Evolutionary conservation across 1,284 basidiomycete species (phyloP).

Genomic region (Xanthoconium separans): DNA sequence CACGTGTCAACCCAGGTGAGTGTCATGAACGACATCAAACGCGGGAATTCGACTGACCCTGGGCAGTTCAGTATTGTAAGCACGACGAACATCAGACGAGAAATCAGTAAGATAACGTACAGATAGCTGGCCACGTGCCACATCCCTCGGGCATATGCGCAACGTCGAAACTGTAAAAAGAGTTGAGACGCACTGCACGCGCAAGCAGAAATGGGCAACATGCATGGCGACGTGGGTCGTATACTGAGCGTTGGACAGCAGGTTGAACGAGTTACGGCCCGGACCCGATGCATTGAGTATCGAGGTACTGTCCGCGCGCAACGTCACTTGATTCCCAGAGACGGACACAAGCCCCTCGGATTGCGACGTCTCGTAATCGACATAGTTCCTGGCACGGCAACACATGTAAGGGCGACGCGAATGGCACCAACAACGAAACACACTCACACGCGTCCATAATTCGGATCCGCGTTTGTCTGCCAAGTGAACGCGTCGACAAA

Average conservation of each 20-base stretch:
- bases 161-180: conserved; percentile 32
- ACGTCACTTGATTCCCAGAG: conserved; percentile 12
- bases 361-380: conserved; percentile 11
- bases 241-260: conserved; percentile 32
- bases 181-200: background rate
- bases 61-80: background rate
- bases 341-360: conserved; percentile 16
- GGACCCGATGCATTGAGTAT: conserved; percentile 26
- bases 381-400: conserved; percentile 13
- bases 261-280: conserved; percentile 37
- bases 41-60: conserved; percentile 22
- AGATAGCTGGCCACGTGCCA: conserved; percentile 39
- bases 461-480: conserved; percentile 11
- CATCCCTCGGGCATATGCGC: conserved; percentile 40
- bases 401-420: background rate
- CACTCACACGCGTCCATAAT: conserved; percentile 21
- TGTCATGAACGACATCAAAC: background rate
- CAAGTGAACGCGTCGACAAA: conserved; percentile 20
- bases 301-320: conserved; percentile 20
- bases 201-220: background rate
- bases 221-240: conserved; percentile 37
- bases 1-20: conserved; percentile 3
- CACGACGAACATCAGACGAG: background rate
- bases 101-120: conserved; percentile 12
- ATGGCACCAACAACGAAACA: background rate